phyloP scores from a whole-genome alignment of 345 rosid genomes.

The Syzygium aromaticum region DNA sequence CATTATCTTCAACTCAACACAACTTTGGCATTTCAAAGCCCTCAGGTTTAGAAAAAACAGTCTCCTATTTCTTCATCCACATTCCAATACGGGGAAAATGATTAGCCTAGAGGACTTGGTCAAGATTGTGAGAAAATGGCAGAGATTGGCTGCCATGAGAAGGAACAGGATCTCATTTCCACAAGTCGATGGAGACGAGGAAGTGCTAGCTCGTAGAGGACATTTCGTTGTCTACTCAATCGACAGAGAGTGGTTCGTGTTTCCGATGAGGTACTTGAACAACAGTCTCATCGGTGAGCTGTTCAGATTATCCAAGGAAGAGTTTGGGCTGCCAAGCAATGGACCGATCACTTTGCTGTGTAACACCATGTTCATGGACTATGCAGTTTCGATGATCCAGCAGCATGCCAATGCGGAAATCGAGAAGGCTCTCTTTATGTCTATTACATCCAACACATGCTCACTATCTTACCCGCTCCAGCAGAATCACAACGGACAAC shows the following conservation, averaged over 20 bases:
- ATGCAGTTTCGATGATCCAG: neutral
- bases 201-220: slow-evolving; percentile 3
- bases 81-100: neutral
- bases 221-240: slow-evolving; percentile 16
- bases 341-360: slow-evolving; percentile 27
- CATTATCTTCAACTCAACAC: no score
- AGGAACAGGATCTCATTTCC: slow-evolving; percentile 12
- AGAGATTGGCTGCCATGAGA: slow-evolving; percentile 7
- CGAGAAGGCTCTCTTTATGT: no score
- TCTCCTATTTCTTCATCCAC: neutral
- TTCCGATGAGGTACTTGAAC: slow-evolving; percentile 11
- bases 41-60: no score
- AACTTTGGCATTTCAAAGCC: neutral
- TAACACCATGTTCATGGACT: slow-evolving; percentile 11
- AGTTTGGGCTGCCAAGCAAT: neutral
- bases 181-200: neutral
- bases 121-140: slow-evolving; percentile 26
- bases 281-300: neutral
- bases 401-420: no score
- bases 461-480: neutral
- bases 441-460: neutral
- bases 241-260: slow-evolving; percentile 3
- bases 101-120: slow-evolving; percentile 17
- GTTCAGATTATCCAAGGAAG: slow-evolving; percentile 2
- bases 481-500: neutral